Percentiles rank a stretch among this genome's conserved stretches.
These are phyloP conservation scores for Globomyces pollinis-pini DNA, from an alignment of 192 early-diverging fungal genomes.

Conservation along the genomic window DNA sequence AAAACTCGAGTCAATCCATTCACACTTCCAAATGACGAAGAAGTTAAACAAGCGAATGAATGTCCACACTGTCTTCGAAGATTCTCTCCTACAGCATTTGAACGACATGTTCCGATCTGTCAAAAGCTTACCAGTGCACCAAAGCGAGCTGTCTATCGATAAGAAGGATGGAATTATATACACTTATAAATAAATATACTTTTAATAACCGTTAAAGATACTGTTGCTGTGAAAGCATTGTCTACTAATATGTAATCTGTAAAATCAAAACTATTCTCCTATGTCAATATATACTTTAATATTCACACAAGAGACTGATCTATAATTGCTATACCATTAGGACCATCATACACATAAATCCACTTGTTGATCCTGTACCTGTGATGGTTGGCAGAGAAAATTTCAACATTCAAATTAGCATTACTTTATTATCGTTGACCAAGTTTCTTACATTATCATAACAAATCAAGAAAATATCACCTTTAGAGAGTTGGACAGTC, in stretches of 20 bases:
- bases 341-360: too few relatives aligned
- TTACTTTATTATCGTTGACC: constrained; percentile 4
- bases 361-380: too few relatives aligned
- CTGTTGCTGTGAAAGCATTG: too few relatives aligned
- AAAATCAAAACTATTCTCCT: too few relatives aligned
- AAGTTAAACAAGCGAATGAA: not conserved
- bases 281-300: too few relatives aligned
- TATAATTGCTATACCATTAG: too few relatives aligned
- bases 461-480: constrained; percentile 2
- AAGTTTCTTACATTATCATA: not conserved
- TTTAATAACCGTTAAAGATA: too few relatives aligned
- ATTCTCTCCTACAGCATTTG: not conserved
- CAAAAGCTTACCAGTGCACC: not conserved
- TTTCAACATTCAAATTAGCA: not conserved
- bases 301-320: too few relatives aligned
- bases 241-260: too few relatives aligned
- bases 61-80: constrained; percentile 5
- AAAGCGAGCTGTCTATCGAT: not conserved
- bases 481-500: not conserved
- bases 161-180: too few relatives aligned
- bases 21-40: not conserved
- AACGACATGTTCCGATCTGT: constrained; percentile 9
- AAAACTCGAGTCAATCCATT: not conserved
- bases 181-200: too few relatives aligned
- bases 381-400: too few relatives aligned